Conservation (phyloP, 352 stramenopile genomes). For the Phytophthora hybrid region DNA sequence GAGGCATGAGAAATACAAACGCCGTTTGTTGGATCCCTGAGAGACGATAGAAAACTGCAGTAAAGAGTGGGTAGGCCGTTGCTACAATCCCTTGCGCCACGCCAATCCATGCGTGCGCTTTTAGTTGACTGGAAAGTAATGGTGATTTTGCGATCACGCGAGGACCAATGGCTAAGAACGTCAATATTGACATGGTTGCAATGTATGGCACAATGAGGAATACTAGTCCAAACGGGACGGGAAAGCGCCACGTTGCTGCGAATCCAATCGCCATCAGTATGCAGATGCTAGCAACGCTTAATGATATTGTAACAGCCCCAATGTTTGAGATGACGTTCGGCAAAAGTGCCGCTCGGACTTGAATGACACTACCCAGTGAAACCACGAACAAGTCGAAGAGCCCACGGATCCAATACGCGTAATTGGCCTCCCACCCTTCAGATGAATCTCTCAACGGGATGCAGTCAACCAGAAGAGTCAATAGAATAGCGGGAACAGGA, state of each 20-base stretch:
- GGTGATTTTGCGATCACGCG: background rate
- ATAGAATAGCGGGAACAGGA: background rate
- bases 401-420: background rate
- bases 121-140: background rate
- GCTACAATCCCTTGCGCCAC: background rate
- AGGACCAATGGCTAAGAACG: background rate
- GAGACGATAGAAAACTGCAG: background rate
- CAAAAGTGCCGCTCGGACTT: background rate
- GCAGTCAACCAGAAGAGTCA: background rate
- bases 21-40: background rate
- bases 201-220: background rate
- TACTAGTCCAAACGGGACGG: background rate
- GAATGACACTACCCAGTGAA: background rate
- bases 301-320: background rate
- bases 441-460: background rate
- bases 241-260: background rate
- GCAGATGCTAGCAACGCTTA: background rate
- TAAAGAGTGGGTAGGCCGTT: background rate
- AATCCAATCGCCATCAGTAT: background rate
- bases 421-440: background rate
- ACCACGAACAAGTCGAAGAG: background rate
- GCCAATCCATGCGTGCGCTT: background rate
- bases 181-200: background rate
- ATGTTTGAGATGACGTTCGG: background rate
- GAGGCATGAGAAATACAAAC: background rate